Evolutionary conservation across 2,329 filamentous ascomycete genomes (phyloP), one percentile per base, ranked within the genome.

Genomic region (Metarhizium brunneum): DNA sequence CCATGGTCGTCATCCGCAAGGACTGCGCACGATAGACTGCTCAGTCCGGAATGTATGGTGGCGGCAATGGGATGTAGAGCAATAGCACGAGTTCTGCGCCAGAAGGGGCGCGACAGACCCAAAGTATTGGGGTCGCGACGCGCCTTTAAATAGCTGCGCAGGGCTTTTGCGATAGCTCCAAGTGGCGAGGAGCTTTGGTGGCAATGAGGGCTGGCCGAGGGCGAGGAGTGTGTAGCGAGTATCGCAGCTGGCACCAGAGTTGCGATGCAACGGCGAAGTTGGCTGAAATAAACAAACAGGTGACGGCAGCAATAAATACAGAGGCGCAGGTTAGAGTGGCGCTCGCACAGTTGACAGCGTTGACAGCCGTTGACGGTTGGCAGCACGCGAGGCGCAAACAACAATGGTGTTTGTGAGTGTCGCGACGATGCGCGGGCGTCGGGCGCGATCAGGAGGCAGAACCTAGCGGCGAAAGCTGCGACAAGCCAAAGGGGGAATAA

Each of bases 1-100:
- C 74, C 78, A 82, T 81, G 65, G 73, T 73, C 74, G 76, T 75
- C 71, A 75, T 76, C 70, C 40, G 47, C 13, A n/a, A 36, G 18
- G 25, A 54, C 35, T 35, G 20, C 10, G 25, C 42, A 20, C 29
- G 16, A 13, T 54, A 35, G 20, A n/a, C 16, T 57, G 35, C 50
- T n/a, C n/a, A 25, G 35, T 35, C 50, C 25, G 49, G 18, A 10
- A 42, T 35, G 20, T 30, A 18, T 54, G 14, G 47, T 52, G 48
- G 52, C 52, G 32, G 20, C 52, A 54, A 51, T 38, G 45, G 47
- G 45, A 64, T 58, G 57, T 61, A 56, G 59, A 57, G 60, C 62
- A 60, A 62, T 54, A 62, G 60, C 60, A 8, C 42, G n/a, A 45
- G 42, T 20, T 45, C 42, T 67, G 29, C 38, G 53, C 29, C 47